phyloP scores from a whole-genome alignment of 2,329 filamentous ascomycete genomes.

The Microdochium nivale region DNA sequence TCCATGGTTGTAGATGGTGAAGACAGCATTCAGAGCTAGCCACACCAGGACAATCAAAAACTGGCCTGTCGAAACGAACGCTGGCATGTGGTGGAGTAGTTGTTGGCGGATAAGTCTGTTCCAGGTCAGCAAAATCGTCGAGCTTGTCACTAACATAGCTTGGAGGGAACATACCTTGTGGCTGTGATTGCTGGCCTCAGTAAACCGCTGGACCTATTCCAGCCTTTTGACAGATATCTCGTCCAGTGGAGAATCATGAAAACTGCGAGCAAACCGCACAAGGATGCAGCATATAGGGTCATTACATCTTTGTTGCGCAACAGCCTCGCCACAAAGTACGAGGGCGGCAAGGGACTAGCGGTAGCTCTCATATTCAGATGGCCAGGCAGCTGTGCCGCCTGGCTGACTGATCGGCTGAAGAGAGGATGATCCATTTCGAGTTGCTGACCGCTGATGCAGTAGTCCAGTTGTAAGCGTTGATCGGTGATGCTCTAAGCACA shows the following conservation, averaged over 20 bases:
- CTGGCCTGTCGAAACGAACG: slow-evolving; percentile 29
- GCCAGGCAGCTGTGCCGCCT: not conserved
- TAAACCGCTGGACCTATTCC: not conserved
- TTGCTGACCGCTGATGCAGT: no score
- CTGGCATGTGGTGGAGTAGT: not conserved
- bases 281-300: not conserved
- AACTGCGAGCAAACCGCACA: not conserved
- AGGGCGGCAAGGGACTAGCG: not conserved
- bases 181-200: not conserved
- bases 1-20: slow-evolving; percentile 19
- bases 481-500: no score
- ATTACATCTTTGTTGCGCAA: not conserved
- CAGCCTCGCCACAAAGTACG: not conserved
- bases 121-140: not conserved
- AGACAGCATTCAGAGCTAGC: slow-evolving; percentile 22
- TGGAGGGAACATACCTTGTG: not conserved
- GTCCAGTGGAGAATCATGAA: not conserved
- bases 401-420: not conserved
- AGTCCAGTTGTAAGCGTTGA: no score
- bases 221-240: not conserved
- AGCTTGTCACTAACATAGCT: no score
- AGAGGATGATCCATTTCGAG: no score
- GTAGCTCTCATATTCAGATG: not conserved
- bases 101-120: not conserved
- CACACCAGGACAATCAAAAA: slow-evolving; percentile 22